Percentiles rank a stretch among this genome's conserved stretches.
These are phyloP conservation scores for Planoprotostelium fungivorum DNA, from an alignment of 78 protist species.

Conservation along the genomic window DNA sequence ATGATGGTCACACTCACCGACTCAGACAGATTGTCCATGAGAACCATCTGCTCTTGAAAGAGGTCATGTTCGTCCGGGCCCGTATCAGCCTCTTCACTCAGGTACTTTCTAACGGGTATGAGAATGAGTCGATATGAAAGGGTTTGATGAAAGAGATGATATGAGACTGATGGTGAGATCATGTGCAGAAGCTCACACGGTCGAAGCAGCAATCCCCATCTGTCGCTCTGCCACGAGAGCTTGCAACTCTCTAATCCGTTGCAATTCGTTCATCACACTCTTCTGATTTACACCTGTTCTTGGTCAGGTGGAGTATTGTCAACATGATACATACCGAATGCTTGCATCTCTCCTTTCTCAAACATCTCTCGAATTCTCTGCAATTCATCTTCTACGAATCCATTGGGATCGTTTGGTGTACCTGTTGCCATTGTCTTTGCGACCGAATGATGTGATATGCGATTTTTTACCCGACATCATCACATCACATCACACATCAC, in stretches of 20 bases:
- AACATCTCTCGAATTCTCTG: neutral
- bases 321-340: neutral
- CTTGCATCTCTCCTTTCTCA: neutral
- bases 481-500: neutral
- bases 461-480: too few species aligned
- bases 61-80: neutral
- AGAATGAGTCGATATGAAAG: neutral
- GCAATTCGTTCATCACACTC: neutral
- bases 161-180: too few species aligned
- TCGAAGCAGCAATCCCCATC: neutral
- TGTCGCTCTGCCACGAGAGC: neutral
- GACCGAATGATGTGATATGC: neutral
- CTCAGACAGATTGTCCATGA: neutral
- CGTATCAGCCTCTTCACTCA: neutral
- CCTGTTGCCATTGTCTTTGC: too few species aligned
- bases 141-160: too few species aligned
- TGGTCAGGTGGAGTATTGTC: neutral
- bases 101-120: neutral
- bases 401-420: neutral
- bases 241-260: neutral
- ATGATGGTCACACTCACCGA: neutral
- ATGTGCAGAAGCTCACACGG: too few species aligned
- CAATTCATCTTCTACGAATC: neutral
- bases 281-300: neutral
- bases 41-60: neutral